A percentile compares a stretch with the other conserved stretches of the same genome.
Evolutionary conservation across 2,329 filamentous ascomycete species (phyloP).

Genomic region (Tolypocladium nubicola): DNA sequence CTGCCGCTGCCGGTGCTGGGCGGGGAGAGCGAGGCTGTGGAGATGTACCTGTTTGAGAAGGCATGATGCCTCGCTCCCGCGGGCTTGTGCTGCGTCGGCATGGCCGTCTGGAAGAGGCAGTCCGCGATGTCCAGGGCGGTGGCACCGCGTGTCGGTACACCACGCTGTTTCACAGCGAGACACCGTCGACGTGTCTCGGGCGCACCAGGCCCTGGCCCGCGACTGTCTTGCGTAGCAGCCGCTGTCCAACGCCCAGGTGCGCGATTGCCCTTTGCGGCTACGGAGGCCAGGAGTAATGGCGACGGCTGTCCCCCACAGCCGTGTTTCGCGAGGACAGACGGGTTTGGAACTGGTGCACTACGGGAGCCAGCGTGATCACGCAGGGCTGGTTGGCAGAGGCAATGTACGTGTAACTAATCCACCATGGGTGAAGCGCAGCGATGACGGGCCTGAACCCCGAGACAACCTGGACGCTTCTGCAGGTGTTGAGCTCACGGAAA

Average conservation of each 20-base stretch:
- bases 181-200: neutral
- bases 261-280: neutral
- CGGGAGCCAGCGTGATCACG: too few relatives aligned
- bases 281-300: neutral
- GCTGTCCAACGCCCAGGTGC: neutral
- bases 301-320: neutral
- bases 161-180: neutral
- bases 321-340: neutral
- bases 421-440: too few relatives aligned
- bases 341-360: too few relatives aligned
- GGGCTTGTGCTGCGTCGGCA: neutral
- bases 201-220: neutral
- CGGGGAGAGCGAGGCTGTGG: slow-evolving; percentile 32
- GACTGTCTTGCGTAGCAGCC: neutral
- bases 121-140: neutral
- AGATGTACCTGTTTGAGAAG: slow-evolving; percentile 42
- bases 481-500: too few relatives aligned
- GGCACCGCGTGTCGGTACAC: neutral
- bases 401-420: too few relatives aligned
- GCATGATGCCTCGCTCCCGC: neutral
- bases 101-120: neutral
- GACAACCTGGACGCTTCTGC: too few relatives aligned
- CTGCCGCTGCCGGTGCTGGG: slow-evolving; percentile 36
- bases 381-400: too few relatives aligned
- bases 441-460: too few relatives aligned